These are phyloP conservation scores for Eucalyptus lansdowneana DNA, from an alignment of 345 rosid genomes.

Conservation along the genomic window DNA sequence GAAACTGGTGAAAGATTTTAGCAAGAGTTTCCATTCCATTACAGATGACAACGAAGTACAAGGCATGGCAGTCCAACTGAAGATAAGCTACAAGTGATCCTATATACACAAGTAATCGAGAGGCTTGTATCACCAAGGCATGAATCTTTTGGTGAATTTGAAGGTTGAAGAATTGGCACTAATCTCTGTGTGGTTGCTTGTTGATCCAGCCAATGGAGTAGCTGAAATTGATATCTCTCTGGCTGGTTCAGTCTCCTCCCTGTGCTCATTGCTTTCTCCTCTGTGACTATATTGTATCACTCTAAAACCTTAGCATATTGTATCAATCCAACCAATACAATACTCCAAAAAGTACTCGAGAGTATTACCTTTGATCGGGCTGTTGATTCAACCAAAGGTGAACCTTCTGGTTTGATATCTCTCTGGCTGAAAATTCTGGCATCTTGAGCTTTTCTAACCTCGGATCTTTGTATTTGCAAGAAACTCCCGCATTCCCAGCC, in stretches of 20 bases:
- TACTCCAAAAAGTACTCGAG: not conserved
- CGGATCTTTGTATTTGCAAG: not conserved
- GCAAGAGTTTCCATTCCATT: not conserved
- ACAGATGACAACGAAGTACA: not conserved
- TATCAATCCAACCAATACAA: not conserved
- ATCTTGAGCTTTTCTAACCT: not conserved
- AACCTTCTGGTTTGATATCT: not conserved
- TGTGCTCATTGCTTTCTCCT: not conserved
- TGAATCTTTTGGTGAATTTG: not conserved
- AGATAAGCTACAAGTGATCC: not conserved
- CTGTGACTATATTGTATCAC: not conserved
- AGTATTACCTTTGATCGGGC: not conserved
- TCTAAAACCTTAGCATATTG: not conserved
- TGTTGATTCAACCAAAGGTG: not conserved
- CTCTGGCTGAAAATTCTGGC: not conserved
- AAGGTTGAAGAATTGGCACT: not conserved
- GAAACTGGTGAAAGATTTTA: not conserved
- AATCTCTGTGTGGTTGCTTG: not conserved
- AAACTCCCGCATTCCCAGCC: not conserved
- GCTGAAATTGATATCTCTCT: not conserved
- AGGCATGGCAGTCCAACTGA: not conserved
- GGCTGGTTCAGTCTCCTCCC: not conserved
- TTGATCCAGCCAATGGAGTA: not conserved
- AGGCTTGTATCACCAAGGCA: not conserved
- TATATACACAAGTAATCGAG: not conserved